Conservation (phyloP, 257 asterid species). For the Cinchona pubescens region DNA sequence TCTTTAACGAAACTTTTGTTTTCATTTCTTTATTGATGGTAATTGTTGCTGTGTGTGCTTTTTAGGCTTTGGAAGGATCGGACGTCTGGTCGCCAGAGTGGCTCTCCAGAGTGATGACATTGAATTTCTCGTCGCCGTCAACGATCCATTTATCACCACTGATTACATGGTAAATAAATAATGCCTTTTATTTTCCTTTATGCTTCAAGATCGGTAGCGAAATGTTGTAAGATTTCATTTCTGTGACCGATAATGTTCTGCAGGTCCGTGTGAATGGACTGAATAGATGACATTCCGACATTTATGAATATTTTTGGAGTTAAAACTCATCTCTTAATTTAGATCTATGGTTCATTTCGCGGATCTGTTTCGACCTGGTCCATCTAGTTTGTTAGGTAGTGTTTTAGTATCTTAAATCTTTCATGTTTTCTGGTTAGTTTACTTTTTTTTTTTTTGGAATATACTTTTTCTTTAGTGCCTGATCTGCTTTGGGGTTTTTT, state of each 20-base stretch:
- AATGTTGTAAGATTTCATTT: neutral
- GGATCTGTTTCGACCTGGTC: neutral
- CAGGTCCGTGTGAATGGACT: neutral
- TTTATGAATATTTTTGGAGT: neutral
- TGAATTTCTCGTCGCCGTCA: constrained; percentile 86
- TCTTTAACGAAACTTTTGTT: neutral
- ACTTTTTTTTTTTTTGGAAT: too few relatives aligned
- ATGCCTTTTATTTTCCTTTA: neutral
- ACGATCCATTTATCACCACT: constrained; percentile 75
- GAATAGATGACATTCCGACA: neutral
- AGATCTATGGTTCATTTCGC: neutral
- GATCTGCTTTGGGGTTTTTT: neutral
- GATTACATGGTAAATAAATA: constrained; percentile 63
- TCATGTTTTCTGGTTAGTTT: neutral
- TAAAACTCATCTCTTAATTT: neutral
- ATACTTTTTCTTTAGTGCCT: neutral
- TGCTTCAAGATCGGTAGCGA: too few relatives aligned
- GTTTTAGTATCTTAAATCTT: neutral
- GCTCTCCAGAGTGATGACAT: constrained; percentile 71
- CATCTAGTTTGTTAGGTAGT: neutral
- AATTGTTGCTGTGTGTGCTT: constrained; percentile 3
- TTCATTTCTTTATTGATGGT: neutral
- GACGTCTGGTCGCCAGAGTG: constrained; percentile 85
- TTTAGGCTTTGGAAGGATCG: constrained; percentile 82
- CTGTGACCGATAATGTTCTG: neutral